Conservation (phyloP, 306 rosid species). For the Sesbania bispinosa region DNA sequence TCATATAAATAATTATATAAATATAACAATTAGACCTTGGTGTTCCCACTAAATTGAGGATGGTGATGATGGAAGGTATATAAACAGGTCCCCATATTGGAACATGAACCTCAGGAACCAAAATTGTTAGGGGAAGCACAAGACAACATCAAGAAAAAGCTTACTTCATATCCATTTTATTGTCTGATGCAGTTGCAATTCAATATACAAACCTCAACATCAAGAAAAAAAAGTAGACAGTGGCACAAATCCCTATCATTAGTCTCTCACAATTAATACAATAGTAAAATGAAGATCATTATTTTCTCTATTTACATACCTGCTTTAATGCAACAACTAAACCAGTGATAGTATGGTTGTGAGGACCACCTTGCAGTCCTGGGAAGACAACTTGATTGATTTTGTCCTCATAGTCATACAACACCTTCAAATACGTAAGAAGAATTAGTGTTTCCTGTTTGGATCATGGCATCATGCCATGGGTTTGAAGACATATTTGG, state of each 20-base stretch:
- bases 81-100: too few relatives aligned
- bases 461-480: neutral
- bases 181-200: neutral
- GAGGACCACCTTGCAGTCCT: conserved; percentile 98
- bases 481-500: too few relatives aligned
- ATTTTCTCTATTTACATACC: conserved; percentile 41
- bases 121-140: too few relatives aligned
- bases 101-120: too few relatives aligned
- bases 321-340: conserved; percentile 95
- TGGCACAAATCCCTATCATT: neutral
- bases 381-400: conserved; percentile 97
- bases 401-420: conserved; percentile 85
- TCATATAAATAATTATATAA: too few relatives aligned
- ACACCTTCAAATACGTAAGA: conserved; percentile 50
- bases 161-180: conserved; percentile 2
- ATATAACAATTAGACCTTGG: too few relatives aligned
- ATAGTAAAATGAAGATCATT: neutral
- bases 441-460: neutral
- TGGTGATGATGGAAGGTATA: too few relatives aligned
- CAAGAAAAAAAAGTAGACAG: conserved; percentile 4
- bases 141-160: neutral
- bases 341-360: conserved; percentile 95
- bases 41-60: too few relatives aligned
- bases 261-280: neutral
- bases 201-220: conserved; percentile 10